Evolutionary conservation across 2,329 filamentous ascomycete species (phyloP), one percentile per base, ranked within the genome.

Genomic region (Aspergillus aculeatinus): DNA sequence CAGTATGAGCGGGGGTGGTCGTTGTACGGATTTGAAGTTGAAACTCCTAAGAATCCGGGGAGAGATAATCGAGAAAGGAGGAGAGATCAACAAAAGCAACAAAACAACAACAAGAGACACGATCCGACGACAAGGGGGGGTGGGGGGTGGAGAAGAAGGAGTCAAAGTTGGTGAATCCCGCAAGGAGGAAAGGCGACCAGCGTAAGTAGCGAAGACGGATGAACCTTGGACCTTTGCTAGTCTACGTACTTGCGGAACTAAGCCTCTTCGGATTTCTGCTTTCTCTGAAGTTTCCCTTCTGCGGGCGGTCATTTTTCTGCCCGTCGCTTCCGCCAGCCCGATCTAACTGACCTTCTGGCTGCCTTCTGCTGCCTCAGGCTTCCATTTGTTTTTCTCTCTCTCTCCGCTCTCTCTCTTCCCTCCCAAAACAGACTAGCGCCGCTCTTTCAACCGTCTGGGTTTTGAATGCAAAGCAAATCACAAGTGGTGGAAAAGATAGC

Each of bases 381-480:
- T 29, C 27, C 9, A 3, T 29, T 29, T 29, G 27, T 29, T 7
- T 9, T 29, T 29, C 27, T 29, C 27, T 21, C 21, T 21, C 21
- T n/a, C n/a, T 27, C 39, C 5, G 47, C 60, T 60, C 53, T 12
- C 12, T 33, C 12, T 35, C 42, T 10, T 29, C 29, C 31, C 1
- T 56, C 65, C 62, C 14, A 56, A 70, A 52, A 10, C 5, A 64
- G 69, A 23, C 60, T 71, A 70, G 69, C 61, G 66, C 51, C 44
- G 35, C n/a, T 21, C 11, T 35, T 35, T 14, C 33, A 53, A 29
- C 42, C 42, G 33, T 29, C 51, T 19, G 39, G 21, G 33, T 25
- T 35, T 25, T 16, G 31, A 23, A 53, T 53, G 27, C 51, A 53
- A 53, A 52, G 33, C 25, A 48, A 51, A 51, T 16, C 47, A 51